A percentile compares a stretch with the other conserved stretches of the same genome.
These are phyloP conservation scores for Rosa lucieae DNA, from an alignment of 306 rosid species.

Conservation along the genomic window DNA sequence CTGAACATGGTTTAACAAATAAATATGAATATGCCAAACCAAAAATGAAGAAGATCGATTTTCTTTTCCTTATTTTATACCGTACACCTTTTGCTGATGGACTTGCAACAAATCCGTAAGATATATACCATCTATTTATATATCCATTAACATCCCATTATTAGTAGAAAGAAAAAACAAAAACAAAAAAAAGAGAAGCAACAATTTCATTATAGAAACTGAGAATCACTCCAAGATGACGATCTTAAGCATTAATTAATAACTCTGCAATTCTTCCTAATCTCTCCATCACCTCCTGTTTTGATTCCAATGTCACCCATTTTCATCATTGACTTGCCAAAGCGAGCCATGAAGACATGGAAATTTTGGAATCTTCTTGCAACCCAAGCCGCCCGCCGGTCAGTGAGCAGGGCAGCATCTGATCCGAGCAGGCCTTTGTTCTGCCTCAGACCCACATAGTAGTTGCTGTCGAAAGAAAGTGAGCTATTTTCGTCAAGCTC, in stretches of 20 bases:
- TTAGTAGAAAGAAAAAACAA: no score
- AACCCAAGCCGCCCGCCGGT: neutral
- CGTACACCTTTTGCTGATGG: no score
- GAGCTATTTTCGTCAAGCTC: slow-evolving; percentile 51
- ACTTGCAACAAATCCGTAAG: no score
- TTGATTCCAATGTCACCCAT: slow-evolving; percentile 52
- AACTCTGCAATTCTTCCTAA: slow-evolving; percentile 48
- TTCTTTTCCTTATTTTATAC: no score
- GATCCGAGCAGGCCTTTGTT: slow-evolving; percentile 53
- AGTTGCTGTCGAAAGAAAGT: slow-evolving; percentile 32
- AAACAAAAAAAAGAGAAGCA: no score
- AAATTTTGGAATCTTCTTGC: slow-evolving; percentile 24
- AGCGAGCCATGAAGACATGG: slow-evolving; percentile 35
- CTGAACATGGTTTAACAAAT: no score
- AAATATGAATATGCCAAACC: no score
- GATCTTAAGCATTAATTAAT: slow-evolving; percentile 58
- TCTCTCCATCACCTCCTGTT: slow-evolving; percentile 42
- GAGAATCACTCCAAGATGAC: neutral
- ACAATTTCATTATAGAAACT: neutral
- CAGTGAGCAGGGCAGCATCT: slow-evolving; percentile 58
- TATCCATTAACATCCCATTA: no score
- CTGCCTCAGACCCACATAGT: slow-evolving; percentile 34
- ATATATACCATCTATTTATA: no score
- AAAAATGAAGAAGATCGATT: no score
- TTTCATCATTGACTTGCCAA: slow-evolving; percentile 55